These are phyloP conservation scores for Hydrangea macrophylla DNA, from an alignment of 148 eudicot genomes.

Conservation along the genomic window DNA sequence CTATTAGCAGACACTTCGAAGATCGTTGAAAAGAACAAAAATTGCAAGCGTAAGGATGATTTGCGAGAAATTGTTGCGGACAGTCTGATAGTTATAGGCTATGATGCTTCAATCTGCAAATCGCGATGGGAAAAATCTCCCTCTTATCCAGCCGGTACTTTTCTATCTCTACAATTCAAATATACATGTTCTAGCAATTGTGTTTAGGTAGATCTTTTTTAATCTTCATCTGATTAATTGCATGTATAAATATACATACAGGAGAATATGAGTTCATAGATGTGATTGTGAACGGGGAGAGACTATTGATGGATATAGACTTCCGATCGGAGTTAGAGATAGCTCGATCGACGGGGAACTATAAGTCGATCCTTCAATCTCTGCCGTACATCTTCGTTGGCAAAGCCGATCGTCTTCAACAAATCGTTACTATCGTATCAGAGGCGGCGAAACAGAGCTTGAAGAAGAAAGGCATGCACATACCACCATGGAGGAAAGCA, in stretches of 20 bases:
- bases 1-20: constrained; percentile 58
- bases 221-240: neutral
- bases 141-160: constrained; percentile 52
- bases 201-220: neutral
- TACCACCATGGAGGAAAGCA: constrained; percentile 62
- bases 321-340: constrained; percentile 64
- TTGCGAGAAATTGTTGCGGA: constrained; percentile 42
- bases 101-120: constrained; percentile 56
- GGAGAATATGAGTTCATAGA: constrained; percentile 48
- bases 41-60: constrained; percentile 47
- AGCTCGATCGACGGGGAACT: constrained; percentile 42
- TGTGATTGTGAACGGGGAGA: constrained; percentile 29
- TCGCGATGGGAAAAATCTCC: constrained; percentile 63
- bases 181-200: neutral
- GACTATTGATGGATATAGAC: constrained; percentile 53
- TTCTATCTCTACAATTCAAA: neutral
- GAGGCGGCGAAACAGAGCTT: constrained; percentile 50
- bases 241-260: neutral
- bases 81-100: constrained; percentile 35
- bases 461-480: constrained; percentile 59
- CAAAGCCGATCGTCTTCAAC: constrained; percentile 41
- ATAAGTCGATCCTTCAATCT: constrained; percentile 43
- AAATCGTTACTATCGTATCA: constrained; percentile 34
- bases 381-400: constrained; percentile 64
- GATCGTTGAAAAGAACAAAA: constrained; percentile 53